Evolutionary conservation across 2,329 filamentous ascomycete species (phyloP).

Genomic region (Nannizziopsis arthrosporioides): DNA sequence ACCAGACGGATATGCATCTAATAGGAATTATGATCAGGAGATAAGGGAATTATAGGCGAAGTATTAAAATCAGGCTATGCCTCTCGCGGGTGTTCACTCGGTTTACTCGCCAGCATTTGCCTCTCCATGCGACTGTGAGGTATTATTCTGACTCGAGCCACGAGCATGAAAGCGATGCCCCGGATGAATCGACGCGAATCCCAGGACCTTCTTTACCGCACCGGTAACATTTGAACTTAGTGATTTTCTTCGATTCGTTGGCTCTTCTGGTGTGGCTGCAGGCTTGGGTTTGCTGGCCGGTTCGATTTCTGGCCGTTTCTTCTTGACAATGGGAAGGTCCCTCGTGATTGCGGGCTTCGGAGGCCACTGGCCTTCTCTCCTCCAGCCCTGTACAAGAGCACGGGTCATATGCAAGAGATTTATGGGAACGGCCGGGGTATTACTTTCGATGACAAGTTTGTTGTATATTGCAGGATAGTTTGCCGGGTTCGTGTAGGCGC

Average conservation of each 20-base stretch:
- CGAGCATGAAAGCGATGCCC: slow-evolving; percentile 30
- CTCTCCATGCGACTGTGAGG: not conserved
- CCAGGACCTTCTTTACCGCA: slow-evolving; percentile 33
- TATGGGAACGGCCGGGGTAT: slow-evolving; percentile 77
- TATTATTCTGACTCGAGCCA: slow-evolving; percentile 20
- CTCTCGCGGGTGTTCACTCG: not conserved
- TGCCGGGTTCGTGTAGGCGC: slow-evolving; percentile 59
- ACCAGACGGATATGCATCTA: too few relatives aligned
- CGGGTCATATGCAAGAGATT: slow-evolving; percentile 72
- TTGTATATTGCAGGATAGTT: slow-evolving; percentile 77
- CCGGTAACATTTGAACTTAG: slow-evolving; percentile 28
- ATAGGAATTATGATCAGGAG: too few relatives aligned
- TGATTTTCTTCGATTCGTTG: slow-evolving; percentile 17
- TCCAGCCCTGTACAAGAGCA: slow-evolving; percentile 81
- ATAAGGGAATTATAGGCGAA: too few relatives aligned
- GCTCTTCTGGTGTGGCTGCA: slow-evolving; percentile 13
- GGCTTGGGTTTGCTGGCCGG: slow-evolving; percentile 11
- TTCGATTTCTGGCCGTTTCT: slow-evolving; percentile 2
- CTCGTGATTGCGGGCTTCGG: slow-evolving; percentile 44
- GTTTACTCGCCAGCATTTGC: not conserved
- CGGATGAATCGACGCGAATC: slow-evolving; percentile 25
- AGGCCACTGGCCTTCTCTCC: slow-evolving; percentile 86
- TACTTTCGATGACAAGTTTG: slow-evolving; percentile 68
- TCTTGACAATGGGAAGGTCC: slow-evolving; percentile 14
- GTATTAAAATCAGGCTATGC: not conserved